Conservation (phyloP, 2,329 filamentous ascomycete species). For the Colletotrichum zoysiae region DNA sequence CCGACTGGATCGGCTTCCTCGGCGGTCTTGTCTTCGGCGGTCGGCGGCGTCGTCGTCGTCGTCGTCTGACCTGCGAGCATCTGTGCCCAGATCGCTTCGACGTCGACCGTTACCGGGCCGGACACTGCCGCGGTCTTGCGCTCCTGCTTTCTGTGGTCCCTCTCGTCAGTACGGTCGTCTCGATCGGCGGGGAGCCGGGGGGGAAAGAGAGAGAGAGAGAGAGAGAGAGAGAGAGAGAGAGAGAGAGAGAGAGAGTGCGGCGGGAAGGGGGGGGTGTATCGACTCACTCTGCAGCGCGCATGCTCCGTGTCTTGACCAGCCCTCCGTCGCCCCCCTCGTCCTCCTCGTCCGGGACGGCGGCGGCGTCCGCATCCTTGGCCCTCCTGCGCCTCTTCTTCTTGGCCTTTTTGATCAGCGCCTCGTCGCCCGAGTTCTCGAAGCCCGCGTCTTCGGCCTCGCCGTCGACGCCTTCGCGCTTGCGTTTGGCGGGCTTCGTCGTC, state of each 20-base stretch:
- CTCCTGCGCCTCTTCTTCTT: slow-evolving; percentile 64
- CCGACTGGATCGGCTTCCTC: slow-evolving; percentile 21
- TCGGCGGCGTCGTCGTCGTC: slow-evolving; percentile 17
- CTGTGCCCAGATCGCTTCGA: slow-evolving; percentile 77
- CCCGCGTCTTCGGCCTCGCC: slow-evolving; percentile 60
- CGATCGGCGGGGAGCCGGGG: not conserved
- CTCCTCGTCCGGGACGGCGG: slow-evolving; percentile 55
- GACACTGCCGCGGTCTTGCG: slow-evolving; percentile 63
- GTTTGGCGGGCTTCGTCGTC: slow-evolving; percentile 45
- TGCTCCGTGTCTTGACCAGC: slow-evolving; percentile 79
- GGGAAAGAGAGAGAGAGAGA: not conserved
- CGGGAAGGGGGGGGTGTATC: not conserved
- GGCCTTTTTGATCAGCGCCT: slow-evolving; percentile 74
- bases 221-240: not conserved
- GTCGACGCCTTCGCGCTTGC: slow-evolving; percentile 49
- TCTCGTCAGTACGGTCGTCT: not conserved
- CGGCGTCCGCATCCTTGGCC: slow-evolving; percentile 50
- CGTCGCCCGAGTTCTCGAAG: slow-evolving; percentile 79
- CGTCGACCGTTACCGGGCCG: slow-evolving; percentile 76
- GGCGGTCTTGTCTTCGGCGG: slow-evolving; percentile 33
- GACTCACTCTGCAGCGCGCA: slow-evolving; percentile 73
- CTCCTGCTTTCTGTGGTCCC: slow-evolving; percentile 65
- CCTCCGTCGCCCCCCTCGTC: slow-evolving; percentile 71
- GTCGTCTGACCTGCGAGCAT: slow-evolving; percentile 65
- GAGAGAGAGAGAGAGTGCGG: not conserved